Evolutionary conservation across 495 filamentous ascomycete species (phyloP).

Genomic region (Xanthoparmelia taractica): DNA sequence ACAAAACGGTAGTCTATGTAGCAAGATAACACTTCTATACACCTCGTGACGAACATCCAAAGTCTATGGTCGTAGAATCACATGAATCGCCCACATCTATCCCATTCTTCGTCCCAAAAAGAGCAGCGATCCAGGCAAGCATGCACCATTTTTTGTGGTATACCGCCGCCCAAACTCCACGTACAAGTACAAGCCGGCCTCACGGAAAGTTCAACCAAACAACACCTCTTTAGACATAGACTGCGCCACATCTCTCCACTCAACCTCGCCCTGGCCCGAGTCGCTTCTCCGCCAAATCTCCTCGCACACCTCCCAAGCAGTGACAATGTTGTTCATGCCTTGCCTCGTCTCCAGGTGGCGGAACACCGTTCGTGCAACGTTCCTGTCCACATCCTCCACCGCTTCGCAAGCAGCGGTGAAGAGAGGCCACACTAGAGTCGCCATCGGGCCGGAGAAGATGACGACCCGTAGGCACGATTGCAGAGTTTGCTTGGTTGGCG

Average conservation of each 20-base stretch:
- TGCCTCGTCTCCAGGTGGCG: conserved; percentile 43
- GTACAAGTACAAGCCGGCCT: conserved; percentile 6
- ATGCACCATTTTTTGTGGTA: conserved; percentile 9
- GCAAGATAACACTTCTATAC: not conserved
- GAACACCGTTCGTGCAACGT: conserved; percentile 43
- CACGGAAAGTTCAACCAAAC: conserved; percentile 38
- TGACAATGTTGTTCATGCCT: conserved; percentile 54
- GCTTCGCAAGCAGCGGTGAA: conserved; percentile 55
- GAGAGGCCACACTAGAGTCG: conserved; percentile 53
- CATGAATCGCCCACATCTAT: conserved; percentile 8
- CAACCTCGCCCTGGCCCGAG: conserved; percentile 30
- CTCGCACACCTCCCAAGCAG: conserved; percentile 48
- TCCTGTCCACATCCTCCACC: conserved; percentile 30
- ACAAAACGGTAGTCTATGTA: conserved; percentile 10
- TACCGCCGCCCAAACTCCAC: not conserved
- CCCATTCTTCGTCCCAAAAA: not conserved
- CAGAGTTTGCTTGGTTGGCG: conserved; percentile 42
- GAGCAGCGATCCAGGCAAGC: not conserved
- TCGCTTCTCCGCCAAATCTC: conserved; percentile 51
- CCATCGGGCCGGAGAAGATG: conserved; percentile 47
- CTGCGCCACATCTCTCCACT: conserved; percentile 43
- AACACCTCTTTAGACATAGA: conserved; percentile 48
- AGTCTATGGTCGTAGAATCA: conserved; percentile 9
- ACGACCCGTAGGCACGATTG: conserved; percentile 47
- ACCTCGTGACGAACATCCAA: conserved; percentile 1